Evolutionary conservation across 352 stramenopile genomes (phyloP), one percentile per base, ranked within the genome.

Genomic region (Globisporangium cystogenes): DNA sequence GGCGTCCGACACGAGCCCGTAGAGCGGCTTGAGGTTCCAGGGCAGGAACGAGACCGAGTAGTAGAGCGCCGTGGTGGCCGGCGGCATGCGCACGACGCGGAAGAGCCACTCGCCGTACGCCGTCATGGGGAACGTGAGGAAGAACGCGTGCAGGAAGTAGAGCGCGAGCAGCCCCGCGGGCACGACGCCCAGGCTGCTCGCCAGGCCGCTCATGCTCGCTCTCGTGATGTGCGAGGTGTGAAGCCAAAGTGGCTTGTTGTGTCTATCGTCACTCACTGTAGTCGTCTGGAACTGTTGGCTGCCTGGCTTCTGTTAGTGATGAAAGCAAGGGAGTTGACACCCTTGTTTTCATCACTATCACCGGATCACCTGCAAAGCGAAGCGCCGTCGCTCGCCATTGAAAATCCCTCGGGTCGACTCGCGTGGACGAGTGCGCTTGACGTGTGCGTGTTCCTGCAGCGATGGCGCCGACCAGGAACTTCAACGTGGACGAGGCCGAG

Each of bases 1-100:
- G 48, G 75, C 77, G 71, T 93, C 82, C 27, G 79, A 90, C 40
- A 93, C 61, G 27, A 89, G 65, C 0, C 78, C 82, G 57, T 93
- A 93, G 51, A 93, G 70, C 36, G 79, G 82, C 67, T 93, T 93
- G 66, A 90, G 65, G 67, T 93, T 90, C 82, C 82, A 93, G 10
- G 82, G 82, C 60, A 93, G 85, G 68, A 93, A 93, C 26, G 75
- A 65, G 60, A 88, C 65, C 24, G 82, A 85, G 68, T 90, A 90
- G 67, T 90, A 93, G 67, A 93, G 68, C 33, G 72, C 70, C 1
- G 82, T 90, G 15, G 76, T 90, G 31, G 82, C 77, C 29, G 82
- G 82, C 31, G 77, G 64, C 79, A 93, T 93, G 65, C 74, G 68
- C 49, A 93, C 76, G 35, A 85, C 62, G 33, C 87, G 49, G 61